Conservation (phyloP, 805 yeast genomes). For the Komagataella kurtzmanii region DNA sequence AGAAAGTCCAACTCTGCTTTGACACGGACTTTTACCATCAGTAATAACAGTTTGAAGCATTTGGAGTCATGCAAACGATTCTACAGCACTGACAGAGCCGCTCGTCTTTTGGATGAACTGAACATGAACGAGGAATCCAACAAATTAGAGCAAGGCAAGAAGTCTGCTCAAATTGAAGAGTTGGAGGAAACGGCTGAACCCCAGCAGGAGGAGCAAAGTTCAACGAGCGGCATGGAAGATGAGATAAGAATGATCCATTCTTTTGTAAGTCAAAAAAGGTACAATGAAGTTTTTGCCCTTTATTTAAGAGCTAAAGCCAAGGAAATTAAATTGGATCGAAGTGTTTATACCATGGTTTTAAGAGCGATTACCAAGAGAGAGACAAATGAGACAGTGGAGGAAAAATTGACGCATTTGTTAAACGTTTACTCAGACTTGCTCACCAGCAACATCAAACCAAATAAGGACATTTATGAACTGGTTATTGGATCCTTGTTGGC, state of each 20-base stretch:
- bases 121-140: background rate
- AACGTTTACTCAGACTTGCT: slow-evolving; percentile 60
- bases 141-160: background rate
- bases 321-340: slow-evolving; percentile 32
- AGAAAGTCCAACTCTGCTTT: slow-evolving; percentile 16
- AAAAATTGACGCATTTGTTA: slow-evolving; percentile 45
- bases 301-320: slow-evolving; percentile 17
- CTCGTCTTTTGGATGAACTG: background rate
- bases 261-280: slow-evolving; percentile 9
- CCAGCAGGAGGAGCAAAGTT: background rate
- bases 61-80: slow-evolving; percentile 1
- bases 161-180: slow-evolving; percentile 2
- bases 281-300: slow-evolving; percentile 20
- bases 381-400: slow-evolving; percentile 40
- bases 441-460: slow-evolving; percentile 40
- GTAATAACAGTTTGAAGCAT: slow-evolving; percentile 7
- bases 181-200: background rate
- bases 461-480: slow-evolving; percentile 35
- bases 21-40: slow-evolving; percentile 13
- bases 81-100: slow-evolving; percentile 2
- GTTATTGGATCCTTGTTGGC: slow-evolving; percentile 35
- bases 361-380: slow-evolving; percentile 39
- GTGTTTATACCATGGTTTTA: slow-evolving; percentile 39
- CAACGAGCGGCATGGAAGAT: slow-evolving; percentile 3
- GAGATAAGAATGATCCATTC: slow-evolving; percentile 13